These are phyloP conservation scores for Wickerhamomyces sp. DNA, from an alignment of 1,139 yeast genomes.

Conservation along the genomic window DNA sequence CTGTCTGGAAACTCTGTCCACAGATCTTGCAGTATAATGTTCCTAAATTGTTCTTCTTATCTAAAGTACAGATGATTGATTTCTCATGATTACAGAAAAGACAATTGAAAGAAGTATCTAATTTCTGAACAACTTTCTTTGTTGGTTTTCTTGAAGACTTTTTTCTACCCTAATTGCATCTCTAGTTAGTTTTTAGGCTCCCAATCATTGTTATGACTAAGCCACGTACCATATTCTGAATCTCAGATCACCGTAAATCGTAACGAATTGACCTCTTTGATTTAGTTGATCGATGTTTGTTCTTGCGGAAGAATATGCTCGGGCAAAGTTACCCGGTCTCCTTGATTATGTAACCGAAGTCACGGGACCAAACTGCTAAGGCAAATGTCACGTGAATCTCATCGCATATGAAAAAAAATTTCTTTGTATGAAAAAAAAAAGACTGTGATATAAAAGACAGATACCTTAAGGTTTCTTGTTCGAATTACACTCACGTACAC, in stretches of 20 bases:
- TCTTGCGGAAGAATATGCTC: too few species aligned
- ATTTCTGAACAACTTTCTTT: constrained; percentile 70
- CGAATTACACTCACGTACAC: not conserved
- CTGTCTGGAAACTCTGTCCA: constrained; percentile 89
- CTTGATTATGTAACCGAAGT: not conserved
- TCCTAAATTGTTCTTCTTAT: constrained; percentile 83
- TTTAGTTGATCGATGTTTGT: too few species aligned
- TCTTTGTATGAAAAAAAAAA: not conserved
- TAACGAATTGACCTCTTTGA: too few species aligned
- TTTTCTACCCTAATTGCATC: constrained; percentile 71
- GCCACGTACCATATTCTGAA: not conserved
- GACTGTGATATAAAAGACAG: not conserved
- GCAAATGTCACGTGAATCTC: constrained; percentile 1
- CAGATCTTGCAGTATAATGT: constrained; percentile 86
- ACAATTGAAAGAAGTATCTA: constrained; percentile 86
- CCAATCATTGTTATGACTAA: too few species aligned
- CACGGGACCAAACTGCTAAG: not conserved
- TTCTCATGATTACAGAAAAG: constrained; percentile 94
- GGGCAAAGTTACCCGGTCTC: not conserved
- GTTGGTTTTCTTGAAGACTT: constrained; percentile 80
- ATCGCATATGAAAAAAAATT: not conserved
- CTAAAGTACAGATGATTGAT: constrained; percentile 83
- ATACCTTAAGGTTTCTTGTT: not conserved
- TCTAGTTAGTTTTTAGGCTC: not conserved
- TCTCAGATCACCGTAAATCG: not conserved